Evolutionary conservation across 2,329 filamentous ascomycete species (phyloP).

Genomic region (Monosporascus sp.): DNA sequence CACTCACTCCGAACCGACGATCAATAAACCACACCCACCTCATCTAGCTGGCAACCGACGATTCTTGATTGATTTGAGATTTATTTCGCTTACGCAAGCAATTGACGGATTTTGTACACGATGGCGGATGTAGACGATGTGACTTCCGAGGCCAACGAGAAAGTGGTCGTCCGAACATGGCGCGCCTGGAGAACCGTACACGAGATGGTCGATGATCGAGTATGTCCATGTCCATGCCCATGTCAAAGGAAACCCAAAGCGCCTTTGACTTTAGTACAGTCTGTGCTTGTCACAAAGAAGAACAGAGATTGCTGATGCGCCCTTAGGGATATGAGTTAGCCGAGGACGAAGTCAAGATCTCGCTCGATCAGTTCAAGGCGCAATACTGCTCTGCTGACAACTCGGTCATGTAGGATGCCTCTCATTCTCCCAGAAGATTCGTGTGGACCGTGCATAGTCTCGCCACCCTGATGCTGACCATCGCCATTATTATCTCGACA

Average conservation of each 20-base stretch:
- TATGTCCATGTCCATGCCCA: constrained; percentile 48
- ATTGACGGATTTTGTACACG: constrained; percentile 15
- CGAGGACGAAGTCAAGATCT: constrained; percentile 82
- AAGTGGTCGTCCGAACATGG: constrained; percentile 69
- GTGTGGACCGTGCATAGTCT: background rate
- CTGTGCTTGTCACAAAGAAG: background rate
- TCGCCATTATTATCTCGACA: constrained; percentile 31
- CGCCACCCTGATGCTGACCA: background rate
- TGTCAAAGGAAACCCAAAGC: background rate
- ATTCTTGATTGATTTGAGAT: too few species aligned
- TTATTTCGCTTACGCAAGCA: background rate
- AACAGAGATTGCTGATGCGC: constrained; percentile 16
- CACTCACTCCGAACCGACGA: too few species aligned
- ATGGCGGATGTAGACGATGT: constrained; percentile 38
- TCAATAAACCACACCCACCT: background rate
- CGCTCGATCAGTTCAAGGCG: constrained; percentile 72
- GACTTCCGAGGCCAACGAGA: constrained; percentile 38
- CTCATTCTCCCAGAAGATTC: background rate
- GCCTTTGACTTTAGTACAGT: background rate
- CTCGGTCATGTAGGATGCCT: constrained; percentile 61
- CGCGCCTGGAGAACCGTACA: constrained; percentile 89
- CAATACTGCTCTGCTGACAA: constrained; percentile 71
- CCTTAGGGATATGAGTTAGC: constrained; percentile 84
- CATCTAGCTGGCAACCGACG: background rate
- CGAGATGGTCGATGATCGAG: constrained; percentile 89